A percentile compares a stretch with the other conserved stretches of the same genome.
phyloP scores from a whole-genome alignment of 75 land plant species.

The Adiantum capillusveneris region DNA sequence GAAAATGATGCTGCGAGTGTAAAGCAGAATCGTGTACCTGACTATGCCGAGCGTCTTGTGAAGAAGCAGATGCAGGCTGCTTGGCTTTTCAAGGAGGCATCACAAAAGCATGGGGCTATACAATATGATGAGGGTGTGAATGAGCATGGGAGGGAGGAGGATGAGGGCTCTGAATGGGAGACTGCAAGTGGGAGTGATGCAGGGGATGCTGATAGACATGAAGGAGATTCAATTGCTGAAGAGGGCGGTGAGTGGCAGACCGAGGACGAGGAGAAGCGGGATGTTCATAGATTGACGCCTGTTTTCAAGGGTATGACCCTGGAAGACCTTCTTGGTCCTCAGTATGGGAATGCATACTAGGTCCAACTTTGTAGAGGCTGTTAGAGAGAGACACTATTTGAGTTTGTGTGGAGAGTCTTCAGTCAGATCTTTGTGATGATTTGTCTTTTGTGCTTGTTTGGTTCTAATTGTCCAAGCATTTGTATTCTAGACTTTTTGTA shows the following conservation, averaged over 20 bases:
- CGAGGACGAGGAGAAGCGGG: constrained; percentile 49
- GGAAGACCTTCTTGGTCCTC: constrained; percentile 29
- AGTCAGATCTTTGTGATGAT: too few relatives aligned
- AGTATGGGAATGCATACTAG: constrained; percentile 17
- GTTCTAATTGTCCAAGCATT: too few relatives aligned
- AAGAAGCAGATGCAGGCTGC: constrained; percentile 96
- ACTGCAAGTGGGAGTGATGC: constrained; percentile 85
- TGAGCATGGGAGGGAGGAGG: constrained; percentile 42
- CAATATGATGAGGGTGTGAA: constrained; percentile 44
- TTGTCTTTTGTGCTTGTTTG: too few relatives aligned
- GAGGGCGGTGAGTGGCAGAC: constrained; percentile 43
- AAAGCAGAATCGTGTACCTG: constrained; percentile 84
- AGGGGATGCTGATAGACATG: constrained; percentile 48
- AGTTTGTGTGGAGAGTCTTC: too few relatives aligned
- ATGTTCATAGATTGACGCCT: constrained; percentile 22
- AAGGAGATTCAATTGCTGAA: constrained; percentile 27
- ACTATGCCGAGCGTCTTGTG: constrained; percentile 85
- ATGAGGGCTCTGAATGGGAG: constrained; percentile 74
- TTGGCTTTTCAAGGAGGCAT: constrained; percentile 92
- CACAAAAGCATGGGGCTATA: constrained; percentile 57
- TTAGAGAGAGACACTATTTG: too few relatives aligned
- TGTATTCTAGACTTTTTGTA: too few relatives aligned
- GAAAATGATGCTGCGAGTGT: constrained; percentile 68
- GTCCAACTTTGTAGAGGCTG: too few relatives aligned
- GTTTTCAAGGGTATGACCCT: constrained; percentile 25